Conservation (phyloP, 139 green algal species). For the Tetradesmus obliquus region DNA sequence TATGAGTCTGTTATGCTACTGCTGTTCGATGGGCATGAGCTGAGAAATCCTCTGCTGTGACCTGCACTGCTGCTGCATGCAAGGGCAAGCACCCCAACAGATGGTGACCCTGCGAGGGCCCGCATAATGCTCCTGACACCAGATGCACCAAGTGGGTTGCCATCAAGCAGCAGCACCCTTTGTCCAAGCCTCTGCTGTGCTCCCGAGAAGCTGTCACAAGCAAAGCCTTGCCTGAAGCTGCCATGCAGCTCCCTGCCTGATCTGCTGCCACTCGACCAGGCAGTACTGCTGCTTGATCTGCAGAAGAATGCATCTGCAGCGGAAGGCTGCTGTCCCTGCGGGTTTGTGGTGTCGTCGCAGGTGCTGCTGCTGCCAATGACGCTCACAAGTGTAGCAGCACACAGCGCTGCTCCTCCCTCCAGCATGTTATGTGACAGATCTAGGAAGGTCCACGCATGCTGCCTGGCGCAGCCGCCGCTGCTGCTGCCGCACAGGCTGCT, state of each 20-base stretch:
- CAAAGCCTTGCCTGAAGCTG: background rate
- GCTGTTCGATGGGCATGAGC: background rate
- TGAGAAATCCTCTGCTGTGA: background rate
- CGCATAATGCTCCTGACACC: slow-evolving; percentile 4
- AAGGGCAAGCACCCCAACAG: background rate
- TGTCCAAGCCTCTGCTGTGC: background rate
- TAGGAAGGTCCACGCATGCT: background rate
- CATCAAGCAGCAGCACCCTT: slow-evolving; percentile 29
- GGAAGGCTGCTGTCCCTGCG: background rate
- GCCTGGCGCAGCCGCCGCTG: background rate
- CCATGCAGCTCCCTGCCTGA: background rate
- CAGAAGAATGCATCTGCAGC: background rate
- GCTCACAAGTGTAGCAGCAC: slow-evolving; percentile 14
- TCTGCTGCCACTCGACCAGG: background rate
- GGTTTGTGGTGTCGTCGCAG: too few relatives aligned
- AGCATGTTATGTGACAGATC: slow-evolving; percentile 43
- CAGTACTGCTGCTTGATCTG: background rate
- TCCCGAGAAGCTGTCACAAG: background rate
- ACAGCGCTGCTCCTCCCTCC: slow-evolving; percentile 31
- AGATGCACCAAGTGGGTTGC: slow-evolving; percentile 41
- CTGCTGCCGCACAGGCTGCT: slow-evolving; percentile 18
- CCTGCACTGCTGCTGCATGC: background rate
- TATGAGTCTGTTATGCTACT: background rate
- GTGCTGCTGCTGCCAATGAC: background rate
- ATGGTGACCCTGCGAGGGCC: background rate